Conservation (phyloP, 1,139 yeast genomes). For the Lodderomyces parapsilosis region DNA sequence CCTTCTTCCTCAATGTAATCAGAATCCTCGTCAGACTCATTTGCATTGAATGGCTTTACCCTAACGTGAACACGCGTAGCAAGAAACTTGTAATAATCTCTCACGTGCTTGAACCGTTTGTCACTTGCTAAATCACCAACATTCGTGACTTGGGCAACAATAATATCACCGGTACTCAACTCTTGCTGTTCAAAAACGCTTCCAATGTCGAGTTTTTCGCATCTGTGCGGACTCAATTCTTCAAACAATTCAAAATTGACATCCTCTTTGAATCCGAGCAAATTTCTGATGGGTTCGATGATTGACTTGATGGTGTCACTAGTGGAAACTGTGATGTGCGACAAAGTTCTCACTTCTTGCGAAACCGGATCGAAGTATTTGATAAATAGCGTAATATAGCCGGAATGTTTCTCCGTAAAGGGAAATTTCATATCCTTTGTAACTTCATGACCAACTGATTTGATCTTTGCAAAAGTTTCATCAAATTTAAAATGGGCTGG, state of each 20-base stretch:
- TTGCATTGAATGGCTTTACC: conserved; percentile 48
- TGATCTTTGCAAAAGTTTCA: conserved; percentile 19
- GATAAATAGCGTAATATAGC: conserved; percentile 54
- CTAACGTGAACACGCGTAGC: conserved; percentile 64
- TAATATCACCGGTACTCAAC: conserved; percentile 74
- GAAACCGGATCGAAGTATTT: conserved; percentile 64
- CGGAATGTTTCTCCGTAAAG: conserved; percentile 27
- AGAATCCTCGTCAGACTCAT: conserved; percentile 49
- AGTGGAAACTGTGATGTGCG: conserved; percentile 59
- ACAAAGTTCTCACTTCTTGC: conserved; percentile 60
- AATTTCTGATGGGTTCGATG: conserved; percentile 37
- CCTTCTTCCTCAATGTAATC: conserved; percentile 34
- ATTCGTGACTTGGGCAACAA: conserved; percentile 52
- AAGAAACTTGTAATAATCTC: conserved; percentile 62
- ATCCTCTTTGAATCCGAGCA: conserved; percentile 46
- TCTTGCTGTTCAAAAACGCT: conserved; percentile 63
- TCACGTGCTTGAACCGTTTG: conserved; percentile 30
- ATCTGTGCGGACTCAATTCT: conserved; percentile 65
- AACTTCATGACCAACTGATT: conserved; percentile 12
- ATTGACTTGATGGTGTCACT: conserved; percentile 47
- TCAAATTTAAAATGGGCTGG: conserved; percentile 29
- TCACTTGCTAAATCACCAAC: conserved; percentile 20
- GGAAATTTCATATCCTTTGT: conserved; percentile 15
- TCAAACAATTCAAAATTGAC: conserved; percentile 53
- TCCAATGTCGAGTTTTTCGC: conserved; percentile 47